phyloP scores from a whole-genome alignment of 2,329 filamentous ascomycete species.

The Huntiella bhutanensis region DNA sequence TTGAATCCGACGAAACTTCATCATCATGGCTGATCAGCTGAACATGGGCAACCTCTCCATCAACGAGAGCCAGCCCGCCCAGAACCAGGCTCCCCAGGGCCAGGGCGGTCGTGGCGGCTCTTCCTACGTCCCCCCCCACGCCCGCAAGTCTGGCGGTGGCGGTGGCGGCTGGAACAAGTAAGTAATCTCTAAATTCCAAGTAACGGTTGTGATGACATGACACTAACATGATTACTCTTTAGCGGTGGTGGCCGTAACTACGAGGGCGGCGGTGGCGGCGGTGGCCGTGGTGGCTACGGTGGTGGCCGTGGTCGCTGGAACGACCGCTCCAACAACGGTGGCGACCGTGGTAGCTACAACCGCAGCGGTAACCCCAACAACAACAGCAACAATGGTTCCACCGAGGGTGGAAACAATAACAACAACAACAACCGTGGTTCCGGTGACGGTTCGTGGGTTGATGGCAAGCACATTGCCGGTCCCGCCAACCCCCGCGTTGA shows the following conservation, averaged over 20 bases:
- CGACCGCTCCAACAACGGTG: conserved; percentile 20
- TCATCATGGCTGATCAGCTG: conserved; percentile 64
- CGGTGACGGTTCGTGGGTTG: conserved; percentile 89
- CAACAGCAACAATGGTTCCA: conserved; percentile 4
- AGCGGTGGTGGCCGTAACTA: conserved; percentile 2
- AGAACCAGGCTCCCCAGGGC: conserved; percentile 15
- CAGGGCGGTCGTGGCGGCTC: conserved; percentile 28
- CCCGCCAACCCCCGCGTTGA: conserved; percentile 76
- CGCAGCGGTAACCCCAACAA: conserved; percentile 15
- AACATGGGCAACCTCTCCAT: conserved; percentile 53
- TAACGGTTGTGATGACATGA: not conserved
- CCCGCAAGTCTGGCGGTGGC: conserved; percentile 36
- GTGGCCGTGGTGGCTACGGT: conserved; percentile 20
- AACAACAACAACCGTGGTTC: conserved; percentile 54
- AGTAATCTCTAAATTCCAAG: conserved; percentile 17
- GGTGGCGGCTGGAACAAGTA: conserved; percentile 34
- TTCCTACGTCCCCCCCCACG: conserved; percentile 74
- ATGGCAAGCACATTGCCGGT: conserved; percentile 89
- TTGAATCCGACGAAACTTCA: conserved; percentile 12
- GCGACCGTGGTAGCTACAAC: conserved; percentile 17
- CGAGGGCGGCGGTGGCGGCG: conserved; percentile 33
- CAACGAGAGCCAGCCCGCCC: conserved; percentile 15
- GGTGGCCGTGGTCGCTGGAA: conserved; percentile 17
- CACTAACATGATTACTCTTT: not conserved
- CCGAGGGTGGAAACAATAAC: conserved; percentile 16